Evolutionary conservation across 352 stramenopile genomes (phyloP).

Genomic region (Pythium phragmiticola): DNA sequence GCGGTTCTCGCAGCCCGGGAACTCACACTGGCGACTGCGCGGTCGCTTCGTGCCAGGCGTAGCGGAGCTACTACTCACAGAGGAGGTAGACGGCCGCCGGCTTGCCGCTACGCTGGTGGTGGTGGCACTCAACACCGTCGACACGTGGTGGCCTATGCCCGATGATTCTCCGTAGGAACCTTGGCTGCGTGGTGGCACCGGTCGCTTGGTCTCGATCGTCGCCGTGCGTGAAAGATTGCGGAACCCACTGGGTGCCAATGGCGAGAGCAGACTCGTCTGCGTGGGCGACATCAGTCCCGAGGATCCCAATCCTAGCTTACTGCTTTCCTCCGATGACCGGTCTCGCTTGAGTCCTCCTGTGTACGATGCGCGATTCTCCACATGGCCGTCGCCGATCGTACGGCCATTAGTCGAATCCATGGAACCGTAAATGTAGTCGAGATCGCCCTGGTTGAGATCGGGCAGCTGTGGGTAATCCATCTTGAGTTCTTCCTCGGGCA

Average conservation of each 20-base stretch:
- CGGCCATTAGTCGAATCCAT: conserved; percentile 35
- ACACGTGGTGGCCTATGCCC: neutral
- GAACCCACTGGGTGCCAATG: conserved; percentile 24
- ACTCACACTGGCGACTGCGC: conserved; percentile 54
- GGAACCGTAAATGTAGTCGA: conserved; percentile 70
- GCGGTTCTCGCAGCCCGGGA: conserved; percentile 71
- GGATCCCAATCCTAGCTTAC: conserved; percentile 6
- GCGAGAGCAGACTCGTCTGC: conserved; percentile 16
- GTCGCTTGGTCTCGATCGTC: conserved; percentile 43
- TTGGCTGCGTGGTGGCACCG: conserved; percentile 4
- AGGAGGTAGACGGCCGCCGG: conserved; percentile 10
- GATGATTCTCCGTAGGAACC: neutral
- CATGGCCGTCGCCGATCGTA: conserved; percentile 38
- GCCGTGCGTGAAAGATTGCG: conserved; percentile 38
- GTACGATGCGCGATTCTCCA: conserved; percentile 26
- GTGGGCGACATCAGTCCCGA: conserved; percentile 16
- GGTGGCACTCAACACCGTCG: conserved; percentile 5
- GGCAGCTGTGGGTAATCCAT: conserved; percentile 67
- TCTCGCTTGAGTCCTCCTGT: conserved; percentile 39
- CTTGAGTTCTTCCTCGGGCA: conserved; percentile 65
- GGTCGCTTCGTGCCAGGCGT: conserved; percentile 11
- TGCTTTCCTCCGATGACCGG: conserved; percentile 14
- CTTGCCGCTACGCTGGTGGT: conserved; percentile 1
- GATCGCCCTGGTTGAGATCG: conserved; percentile 69
- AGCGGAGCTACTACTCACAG: conserved; percentile 1